Percentiles rank a stretch among this genome's conserved stretches.
phyloP scores from a whole-genome alignment of 495 filamentous ascomycete genomes.

The Parachaetomium inaequale region DNA sequence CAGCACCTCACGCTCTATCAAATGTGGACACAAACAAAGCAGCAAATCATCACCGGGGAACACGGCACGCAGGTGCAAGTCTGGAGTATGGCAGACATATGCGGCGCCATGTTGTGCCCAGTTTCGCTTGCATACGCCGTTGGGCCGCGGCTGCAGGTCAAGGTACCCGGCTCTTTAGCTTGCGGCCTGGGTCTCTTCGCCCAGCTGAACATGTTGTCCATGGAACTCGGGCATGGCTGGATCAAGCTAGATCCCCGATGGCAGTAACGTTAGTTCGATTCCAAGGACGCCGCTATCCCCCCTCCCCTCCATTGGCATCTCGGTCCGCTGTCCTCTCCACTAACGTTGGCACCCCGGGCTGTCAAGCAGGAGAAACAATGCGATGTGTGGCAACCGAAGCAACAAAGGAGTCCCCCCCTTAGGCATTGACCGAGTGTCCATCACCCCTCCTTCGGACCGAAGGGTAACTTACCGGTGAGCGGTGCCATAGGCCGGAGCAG shows the following conservation, averaged over 20 bases:
- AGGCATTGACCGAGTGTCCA: constrained; percentile 13
- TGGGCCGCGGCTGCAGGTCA: constrained; percentile 4
- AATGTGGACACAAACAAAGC: background rate
- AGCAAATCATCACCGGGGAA: constrained; percentile 1
- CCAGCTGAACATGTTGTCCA: background rate
- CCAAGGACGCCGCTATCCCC: too few species aligned
- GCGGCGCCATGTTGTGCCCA: background rate
- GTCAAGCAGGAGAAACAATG: too few species aligned
- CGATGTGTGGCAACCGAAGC: background rate
- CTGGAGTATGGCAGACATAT: background rate
- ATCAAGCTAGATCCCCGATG: too few species aligned
- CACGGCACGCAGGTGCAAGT: constrained; percentile 5
- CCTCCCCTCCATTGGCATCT: too few species aligned
- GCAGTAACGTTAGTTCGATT: too few species aligned
- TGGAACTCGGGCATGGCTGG: background rate
- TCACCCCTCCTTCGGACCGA: constrained; percentile 17
- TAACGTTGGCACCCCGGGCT: too few species aligned
- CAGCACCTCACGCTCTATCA: background rate
- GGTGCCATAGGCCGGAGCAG: background rate
- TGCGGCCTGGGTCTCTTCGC: background rate
- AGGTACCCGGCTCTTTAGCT: background rate
- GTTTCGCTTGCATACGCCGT: constrained; percentile 1
- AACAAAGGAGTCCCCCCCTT: background rate
- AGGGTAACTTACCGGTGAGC: background rate
- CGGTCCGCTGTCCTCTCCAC: too few species aligned